Base-by-base conservation (phyloP, 2,329 filamentous ascomycete genomes). In the Aschersonia sp. region DNA sequence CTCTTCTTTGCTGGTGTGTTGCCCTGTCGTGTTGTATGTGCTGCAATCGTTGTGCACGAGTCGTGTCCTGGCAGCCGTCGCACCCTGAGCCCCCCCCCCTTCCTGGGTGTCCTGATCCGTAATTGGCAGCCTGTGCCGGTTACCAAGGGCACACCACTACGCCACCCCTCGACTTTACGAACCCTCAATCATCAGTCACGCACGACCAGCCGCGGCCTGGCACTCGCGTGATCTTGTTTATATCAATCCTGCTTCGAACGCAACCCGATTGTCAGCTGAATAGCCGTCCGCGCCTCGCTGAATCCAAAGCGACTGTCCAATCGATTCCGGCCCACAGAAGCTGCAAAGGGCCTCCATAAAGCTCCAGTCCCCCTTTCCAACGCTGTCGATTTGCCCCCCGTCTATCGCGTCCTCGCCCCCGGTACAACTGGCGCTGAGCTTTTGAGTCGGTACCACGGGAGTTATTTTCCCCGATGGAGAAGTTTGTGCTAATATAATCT, bases 121-220 rank as follows among this genome's bases (percentile, higher is more conserved):
- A 50, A 48, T 51, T 55, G 50, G 52, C 46, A 51, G 53, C 49
- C 47, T 46, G 52, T 45, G 46, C 49, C 41, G 49, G 44, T 31
- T 46, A 44, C 45, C 42, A 45, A 49, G 51, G 44, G 45, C 46
- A 49, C 51, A 50, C 48, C 49, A 43, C 44, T 47, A 50, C 51
- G 50, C 53, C 50, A 51, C 45, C 12, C 28, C 30, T 50, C 42
- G 44, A 45, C 43, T 30, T 44, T 42, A 48, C 41, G 6, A 45
- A 40, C 20, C 28, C 38, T 31, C 30, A 42, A 46, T 9, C 29
- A 9, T 29, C 6, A 44, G 42, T 30, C 40, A 38, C 32, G 32
- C 43, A 30, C 6, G 43, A 44, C 43, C n/a, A 30, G n/a, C 9
- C 29, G 9, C 6, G 43, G 30, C 29, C 7, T 30, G 29, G 5